Conservation (phyloP, 495 filamentous ascomycete genomes). For the Penicillium lividum region DNA sequence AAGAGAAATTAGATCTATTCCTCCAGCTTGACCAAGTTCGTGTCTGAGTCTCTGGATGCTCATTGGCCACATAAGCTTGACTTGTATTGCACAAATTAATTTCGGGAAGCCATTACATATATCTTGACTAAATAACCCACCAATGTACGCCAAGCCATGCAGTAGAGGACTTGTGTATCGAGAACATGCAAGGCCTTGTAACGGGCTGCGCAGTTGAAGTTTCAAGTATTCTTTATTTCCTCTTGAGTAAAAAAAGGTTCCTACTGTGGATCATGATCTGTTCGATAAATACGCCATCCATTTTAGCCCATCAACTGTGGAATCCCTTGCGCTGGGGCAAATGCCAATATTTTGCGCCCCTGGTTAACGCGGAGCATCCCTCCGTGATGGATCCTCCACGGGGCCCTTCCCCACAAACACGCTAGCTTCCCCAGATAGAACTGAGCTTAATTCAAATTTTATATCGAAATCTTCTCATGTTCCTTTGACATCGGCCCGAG, state of each 20-base stretch:
- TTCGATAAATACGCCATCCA: neutral
- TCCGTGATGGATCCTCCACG: constrained; percentile 30
- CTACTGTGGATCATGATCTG: neutral
- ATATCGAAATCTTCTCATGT: neutral
- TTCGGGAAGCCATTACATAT: neutral
- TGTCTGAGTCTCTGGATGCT: neutral
- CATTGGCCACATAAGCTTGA: neutral
- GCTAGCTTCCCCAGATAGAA: constrained; percentile 13
- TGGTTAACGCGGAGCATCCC: constrained; percentile 21
- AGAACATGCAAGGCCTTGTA: neutral
- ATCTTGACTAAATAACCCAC: neutral
- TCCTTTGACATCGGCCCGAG: constrained; percentile 1
- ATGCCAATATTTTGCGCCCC: constrained; percentile 4
- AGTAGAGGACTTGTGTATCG: neutral
- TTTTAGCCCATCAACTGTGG: neutral
- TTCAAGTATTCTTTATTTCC: neutral
- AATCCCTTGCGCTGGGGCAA: neutral
- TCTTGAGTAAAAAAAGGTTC: neutral
- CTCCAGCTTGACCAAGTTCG: neutral
- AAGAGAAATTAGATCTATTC: neutral
- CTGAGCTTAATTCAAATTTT: neutral
- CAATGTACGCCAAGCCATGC: neutral
- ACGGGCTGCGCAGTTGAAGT: neutral
- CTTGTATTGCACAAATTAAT: neutral
- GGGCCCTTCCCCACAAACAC: constrained; percentile 25